Evolutionary conservation across 192 early-diverging fungal species (phyloP), one percentile per base, ranked within the genome.

Genomic region (Allomyces macrogynus): DNA sequence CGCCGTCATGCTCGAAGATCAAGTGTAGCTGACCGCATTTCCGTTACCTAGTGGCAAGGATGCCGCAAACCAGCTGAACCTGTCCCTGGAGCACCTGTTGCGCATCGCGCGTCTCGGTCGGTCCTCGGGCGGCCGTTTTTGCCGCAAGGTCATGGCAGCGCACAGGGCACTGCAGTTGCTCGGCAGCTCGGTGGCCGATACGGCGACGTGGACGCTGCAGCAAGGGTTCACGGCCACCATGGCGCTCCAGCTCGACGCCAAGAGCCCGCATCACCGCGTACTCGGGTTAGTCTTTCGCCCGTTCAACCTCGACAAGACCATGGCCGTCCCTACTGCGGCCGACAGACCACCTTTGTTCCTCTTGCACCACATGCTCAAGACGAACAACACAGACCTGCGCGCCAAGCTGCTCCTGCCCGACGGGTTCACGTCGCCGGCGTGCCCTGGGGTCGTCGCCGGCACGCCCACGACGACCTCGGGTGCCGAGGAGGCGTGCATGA

Each of bases 401-500:
- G 49, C 49, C 16, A n/a, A 14, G 12, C 49, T 57, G 49, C 12
- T 20, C 12, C 5, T 57, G 49, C 12, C 49, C 16, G 16, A 14
- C 49, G 49, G 49, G 20, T 57, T 20, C 8, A 20, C 2, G 12
- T 14, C 49, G 49, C 49, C 49, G 49, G 16, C 16, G 16, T 14
- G 12, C 12, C 20, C 20, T 3, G 49, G 16, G 49, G 49, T 14
- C 49, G 49, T 57, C 3, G 49, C 49, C 3, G 49, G 49, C 12
- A 14, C 16, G 49, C 49, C 49, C 49, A 40, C 32, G 32, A 40
- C 32, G 32, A 40, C 7, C 0, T 40, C 32, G 7, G 32, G 32
- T 8, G 49, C 12, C 20, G 87, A 85, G 62, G 65, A 67, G 10
- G 71, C 76, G 22, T 77, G 82, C 22, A 85, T 86, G 66, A 69